A percentile compares a stretch with the other conserved stretches of the same genome.
Evolutionary conservation across 192 early-diverging fungal genomes (phyloP).

Genomic region (Umbelopsis sp.): DNA sequence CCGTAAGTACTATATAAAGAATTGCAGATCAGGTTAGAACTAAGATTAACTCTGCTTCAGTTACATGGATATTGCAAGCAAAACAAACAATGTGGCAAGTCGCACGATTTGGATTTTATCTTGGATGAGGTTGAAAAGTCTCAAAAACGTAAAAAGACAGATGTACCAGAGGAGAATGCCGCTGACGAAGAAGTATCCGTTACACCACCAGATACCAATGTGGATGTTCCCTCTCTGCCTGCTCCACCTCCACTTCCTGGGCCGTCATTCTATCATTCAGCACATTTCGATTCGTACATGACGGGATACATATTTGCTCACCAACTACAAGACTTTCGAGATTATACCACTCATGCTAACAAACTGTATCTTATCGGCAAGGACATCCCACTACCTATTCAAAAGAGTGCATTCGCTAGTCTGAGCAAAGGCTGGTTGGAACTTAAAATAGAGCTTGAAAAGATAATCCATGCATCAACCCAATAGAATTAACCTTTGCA

Average conservation of each 20-base stretch:
- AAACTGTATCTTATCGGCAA: slow-evolving; percentile 89
- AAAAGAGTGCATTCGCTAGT: slow-evolving; percentile 62
- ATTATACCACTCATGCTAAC: slow-evolving; percentile 61
- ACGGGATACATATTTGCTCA: slow-evolving; percentile 87
- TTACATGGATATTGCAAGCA: slow-evolving; percentile 77
- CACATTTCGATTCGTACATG: slow-evolving; percentile 97
- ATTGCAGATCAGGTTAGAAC: not conserved
- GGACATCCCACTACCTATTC: slow-evolving; percentile 64
- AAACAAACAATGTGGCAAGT: slow-evolving; percentile 65
- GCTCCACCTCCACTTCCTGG: not conserved
- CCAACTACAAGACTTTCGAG: slow-evolving; percentile 25
- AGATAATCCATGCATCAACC: not conserved
- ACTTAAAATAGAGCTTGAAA: not conserved
- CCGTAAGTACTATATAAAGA: slow-evolving; percentile 53
- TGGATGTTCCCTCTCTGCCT: slow-evolving; percentile 2
- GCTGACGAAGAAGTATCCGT: not conserved
- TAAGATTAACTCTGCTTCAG: slow-evolving; percentile 41
- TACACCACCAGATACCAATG: slow-evolving; percentile 19
- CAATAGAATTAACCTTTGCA: not conserved
- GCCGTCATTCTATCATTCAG: slow-evolving; percentile 73
- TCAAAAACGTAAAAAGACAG: slow-evolving; percentile 7
- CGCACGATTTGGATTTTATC: slow-evolving; percentile 89
- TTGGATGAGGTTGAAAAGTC: slow-evolving; percentile 64
- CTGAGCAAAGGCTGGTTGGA: slow-evolving; percentile 41
- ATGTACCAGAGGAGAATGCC: not conserved